Percentiles rank a stretch among this genome's conserved stretches.
phyloP scores from a whole-genome alignment of 139 green algal species.

The Edaphochlamys debaryana region DNA sequence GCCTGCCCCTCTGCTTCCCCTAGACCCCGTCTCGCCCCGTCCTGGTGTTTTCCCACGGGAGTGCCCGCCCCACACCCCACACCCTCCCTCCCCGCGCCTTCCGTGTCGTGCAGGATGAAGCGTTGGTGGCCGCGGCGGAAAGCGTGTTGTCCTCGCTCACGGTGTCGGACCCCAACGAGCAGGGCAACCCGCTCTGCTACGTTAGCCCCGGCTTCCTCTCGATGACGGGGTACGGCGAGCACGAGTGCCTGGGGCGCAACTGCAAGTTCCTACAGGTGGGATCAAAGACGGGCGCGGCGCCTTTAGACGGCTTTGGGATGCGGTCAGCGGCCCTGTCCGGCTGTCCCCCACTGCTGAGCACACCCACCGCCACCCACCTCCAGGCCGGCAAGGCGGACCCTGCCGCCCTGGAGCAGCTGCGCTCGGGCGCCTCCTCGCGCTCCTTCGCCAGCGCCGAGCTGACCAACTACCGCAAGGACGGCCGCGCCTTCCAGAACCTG shows the following conservation, averaged over 20 bases:
- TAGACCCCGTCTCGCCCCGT: neutral
- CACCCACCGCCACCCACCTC: no score
- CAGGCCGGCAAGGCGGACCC: conserved; percentile 7
- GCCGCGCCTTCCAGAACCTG: conserved; percentile 87
- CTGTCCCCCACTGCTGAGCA: neutral
- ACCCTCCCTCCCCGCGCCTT: neutral
- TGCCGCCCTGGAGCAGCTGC: neutral
- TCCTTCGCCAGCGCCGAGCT: conserved; percentile 17
- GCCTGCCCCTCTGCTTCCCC: neutral
- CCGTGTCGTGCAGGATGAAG: conserved; percentile 1
- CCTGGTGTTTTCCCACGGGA: no score
- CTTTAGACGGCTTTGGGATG: no score
- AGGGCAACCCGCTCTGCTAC: conserved; percentile 49
- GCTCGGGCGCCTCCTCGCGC: neutral
- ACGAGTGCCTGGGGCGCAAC: conserved; percentile 51
- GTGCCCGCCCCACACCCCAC: no score
- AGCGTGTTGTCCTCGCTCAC: conserved; percentile 29
- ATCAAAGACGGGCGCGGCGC: no score
- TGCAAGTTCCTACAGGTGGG: conserved; percentile 49
- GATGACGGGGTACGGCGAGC: conserved; percentile 41
- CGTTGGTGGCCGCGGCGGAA: neutral
- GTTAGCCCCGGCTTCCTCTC: conserved; percentile 54
- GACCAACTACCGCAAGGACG: conserved; percentile 80
- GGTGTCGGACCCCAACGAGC: conserved; percentile 34
- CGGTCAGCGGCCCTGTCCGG: no score